Conservation (phyloP, 164 flowering plant species). For the Piper betle region DNA sequence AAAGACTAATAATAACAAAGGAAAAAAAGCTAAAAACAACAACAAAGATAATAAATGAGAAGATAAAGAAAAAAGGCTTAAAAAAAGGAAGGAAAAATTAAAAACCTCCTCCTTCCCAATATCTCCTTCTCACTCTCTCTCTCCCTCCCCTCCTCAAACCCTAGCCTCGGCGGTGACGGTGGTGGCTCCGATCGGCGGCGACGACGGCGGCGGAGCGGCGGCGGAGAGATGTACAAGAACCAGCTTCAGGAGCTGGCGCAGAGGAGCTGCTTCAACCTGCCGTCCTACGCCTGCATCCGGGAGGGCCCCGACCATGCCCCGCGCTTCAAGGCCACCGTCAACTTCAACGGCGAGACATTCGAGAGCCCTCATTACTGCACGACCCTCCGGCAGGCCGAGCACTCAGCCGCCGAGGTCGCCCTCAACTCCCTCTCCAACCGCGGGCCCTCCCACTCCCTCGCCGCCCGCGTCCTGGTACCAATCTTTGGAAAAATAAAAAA, state of each 20-base stretch:
- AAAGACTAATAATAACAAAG: no score
- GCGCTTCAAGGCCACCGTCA: slow-evolving; percentile 84
- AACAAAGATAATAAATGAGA: background rate
- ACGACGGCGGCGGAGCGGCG: background rate
- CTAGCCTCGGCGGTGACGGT: background rate
- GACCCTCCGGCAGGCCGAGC: slow-evolving; percentile 96
- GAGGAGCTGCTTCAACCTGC: slow-evolving; percentile 96
- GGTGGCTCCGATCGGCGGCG: background rate
- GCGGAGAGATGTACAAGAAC: slow-evolving; percentile 78
- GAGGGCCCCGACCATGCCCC: slow-evolving; percentile 99
- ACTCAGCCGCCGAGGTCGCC: slow-evolving; percentile 97
- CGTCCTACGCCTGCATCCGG: slow-evolving; percentile 76
- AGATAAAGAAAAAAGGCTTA: background rate
- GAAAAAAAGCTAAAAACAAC: no score
- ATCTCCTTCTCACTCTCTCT: background rate
- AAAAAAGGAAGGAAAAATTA: background rate
- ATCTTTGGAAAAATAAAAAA: slow-evolving; percentile 4
- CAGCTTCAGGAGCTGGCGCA: slow-evolving; percentile 99
- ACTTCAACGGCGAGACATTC: slow-evolving; percentile 85
- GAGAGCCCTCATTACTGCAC: slow-evolving; percentile 78
- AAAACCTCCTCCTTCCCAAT: background rate
- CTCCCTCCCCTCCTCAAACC: background rate
- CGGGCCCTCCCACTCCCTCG: slow-evolving; percentile 84
- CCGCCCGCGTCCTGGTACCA: slow-evolving; percentile 72
- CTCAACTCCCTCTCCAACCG: slow-evolving; percentile 68